Conservation (phyloP, 805 yeast genomes). For the Maudiozyma barnettii region DNA sequence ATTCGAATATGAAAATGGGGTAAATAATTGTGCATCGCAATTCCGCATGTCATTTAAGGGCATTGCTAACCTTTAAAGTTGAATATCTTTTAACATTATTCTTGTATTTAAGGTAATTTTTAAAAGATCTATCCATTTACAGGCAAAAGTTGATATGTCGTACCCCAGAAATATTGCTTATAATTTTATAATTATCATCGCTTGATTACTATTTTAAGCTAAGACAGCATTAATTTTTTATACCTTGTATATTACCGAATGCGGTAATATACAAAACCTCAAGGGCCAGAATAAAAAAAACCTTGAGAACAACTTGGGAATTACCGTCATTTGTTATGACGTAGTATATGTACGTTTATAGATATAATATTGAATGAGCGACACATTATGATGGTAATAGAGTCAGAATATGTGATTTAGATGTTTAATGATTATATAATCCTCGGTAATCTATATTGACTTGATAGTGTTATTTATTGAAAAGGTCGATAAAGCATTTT, state of each 20-base stretch:
- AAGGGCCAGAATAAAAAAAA: background rate
- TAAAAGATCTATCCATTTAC: background rate
- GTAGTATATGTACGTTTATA: too few species aligned
- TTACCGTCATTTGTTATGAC: background rate
- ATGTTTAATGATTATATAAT: too few species aligned
- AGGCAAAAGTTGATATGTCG: background rate
- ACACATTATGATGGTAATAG: too few species aligned
- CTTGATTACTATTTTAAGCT: background rate
- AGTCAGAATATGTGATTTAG: too few species aligned
- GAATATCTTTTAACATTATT: too few species aligned
- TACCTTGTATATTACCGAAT: background rate
- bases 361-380: too few species aligned
- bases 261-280: background rate
- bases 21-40: slow-evolving; percentile 18
- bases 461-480: too few species aligned
- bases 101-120: too few species aligned
- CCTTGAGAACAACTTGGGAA: background rate
- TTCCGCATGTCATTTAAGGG: background rate
- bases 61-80: too few species aligned
- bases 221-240: background rate
- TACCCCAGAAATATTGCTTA: background rate
- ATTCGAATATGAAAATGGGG: slow-evolving; percentile 31
- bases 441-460: too few species aligned
- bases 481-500: too few species aligned
- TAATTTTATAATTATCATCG: too few species aligned